These are phyloP conservation scores for sorghum (Sorghum bicolor) DNA, from an alignment of 176 grass and related monocot genomes.

Conservation along the genomic window DNA sequence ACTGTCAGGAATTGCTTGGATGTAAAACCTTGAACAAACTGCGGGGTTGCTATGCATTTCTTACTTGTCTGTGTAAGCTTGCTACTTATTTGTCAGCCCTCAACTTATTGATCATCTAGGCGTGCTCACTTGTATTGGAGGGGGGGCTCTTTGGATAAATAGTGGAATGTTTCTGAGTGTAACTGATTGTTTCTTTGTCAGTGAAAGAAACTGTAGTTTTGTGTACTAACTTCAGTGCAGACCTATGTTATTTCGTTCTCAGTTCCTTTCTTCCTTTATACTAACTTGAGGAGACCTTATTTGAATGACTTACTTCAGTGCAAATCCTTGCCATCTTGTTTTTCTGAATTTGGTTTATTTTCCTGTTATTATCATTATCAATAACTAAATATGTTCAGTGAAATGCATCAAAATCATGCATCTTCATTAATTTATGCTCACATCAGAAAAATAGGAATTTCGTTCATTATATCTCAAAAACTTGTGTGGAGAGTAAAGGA, in stretches of 20 bases:
- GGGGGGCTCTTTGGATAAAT: background rate
- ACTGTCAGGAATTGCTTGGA: constrained; percentile 16
- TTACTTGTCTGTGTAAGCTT: constrained; percentile 22
- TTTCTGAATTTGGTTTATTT: background rate
- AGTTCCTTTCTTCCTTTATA: background rate
- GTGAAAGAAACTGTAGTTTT: background rate
- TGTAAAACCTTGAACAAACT: constrained; percentile 7
- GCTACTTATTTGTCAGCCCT: constrained; percentile 1
- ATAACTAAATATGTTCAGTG: background rate
- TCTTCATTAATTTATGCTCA: background rate
- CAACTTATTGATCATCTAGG: background rate
- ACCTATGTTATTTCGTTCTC: background rate
- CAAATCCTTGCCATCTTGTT: background rate
- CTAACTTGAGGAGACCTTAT: background rate
- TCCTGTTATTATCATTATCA: background rate
- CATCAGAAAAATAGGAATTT: background rate
- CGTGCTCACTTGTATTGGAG: background rate
- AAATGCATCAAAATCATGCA: background rate
- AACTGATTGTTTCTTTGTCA: background rate
- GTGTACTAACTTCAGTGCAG: background rate
- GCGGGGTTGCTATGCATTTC: background rate
- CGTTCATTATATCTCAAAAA: background rate
- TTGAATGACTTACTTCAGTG: background rate
- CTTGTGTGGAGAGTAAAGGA: background rate
- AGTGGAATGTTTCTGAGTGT: background rate